Evolutionary conservation across 2,329 filamentous ascomycete species (phyloP).

Genomic region (Penicillium sp.): DNA sequence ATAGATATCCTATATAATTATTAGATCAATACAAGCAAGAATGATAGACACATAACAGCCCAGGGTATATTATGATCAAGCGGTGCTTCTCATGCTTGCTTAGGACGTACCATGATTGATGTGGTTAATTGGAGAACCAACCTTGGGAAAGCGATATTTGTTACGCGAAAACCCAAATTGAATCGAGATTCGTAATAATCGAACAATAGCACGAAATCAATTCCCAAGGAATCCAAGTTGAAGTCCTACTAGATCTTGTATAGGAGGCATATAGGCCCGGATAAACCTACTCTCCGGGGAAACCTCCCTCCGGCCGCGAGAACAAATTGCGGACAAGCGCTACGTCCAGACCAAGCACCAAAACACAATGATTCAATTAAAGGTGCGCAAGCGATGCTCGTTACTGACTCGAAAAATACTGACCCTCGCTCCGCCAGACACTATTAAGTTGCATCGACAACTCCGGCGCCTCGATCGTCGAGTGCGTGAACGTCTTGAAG

Average conservation of each 20-base stretch:
- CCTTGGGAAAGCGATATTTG: neutral
- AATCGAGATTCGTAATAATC: neutral
- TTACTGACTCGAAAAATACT: neutral
- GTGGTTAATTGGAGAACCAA: neutral
- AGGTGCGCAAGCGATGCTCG: conserved; percentile 49
- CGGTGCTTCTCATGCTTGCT: neutral
- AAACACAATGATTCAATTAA: conserved; percentile 84
- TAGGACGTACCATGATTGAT: neutral
- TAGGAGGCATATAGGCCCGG: conserved; percentile 7
- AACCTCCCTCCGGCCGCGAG: conserved; percentile 20
- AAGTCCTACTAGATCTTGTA: neutral
- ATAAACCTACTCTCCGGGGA: conserved; percentile 22
- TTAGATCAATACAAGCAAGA: neutral
- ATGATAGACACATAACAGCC: neutral
- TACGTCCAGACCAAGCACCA: conserved; percentile 33
- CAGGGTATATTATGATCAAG: neutral
- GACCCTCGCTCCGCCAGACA: conserved; percentile 56
- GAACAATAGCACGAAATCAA: neutral
- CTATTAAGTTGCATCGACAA: conserved; percentile 99
- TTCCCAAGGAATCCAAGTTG: neutral
- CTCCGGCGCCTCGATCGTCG: conserved; percentile 93
- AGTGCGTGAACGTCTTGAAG: conserved; percentile 89
- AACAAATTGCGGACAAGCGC: conserved; percentile 25
- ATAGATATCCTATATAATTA: neutral
- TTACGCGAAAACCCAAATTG: neutral